Evolutionary conservation across 2,329 filamentous ascomycete species (phyloP), one percentile per base, ranked within the genome.

Genomic region (Ophiostoma sp.): DNA sequence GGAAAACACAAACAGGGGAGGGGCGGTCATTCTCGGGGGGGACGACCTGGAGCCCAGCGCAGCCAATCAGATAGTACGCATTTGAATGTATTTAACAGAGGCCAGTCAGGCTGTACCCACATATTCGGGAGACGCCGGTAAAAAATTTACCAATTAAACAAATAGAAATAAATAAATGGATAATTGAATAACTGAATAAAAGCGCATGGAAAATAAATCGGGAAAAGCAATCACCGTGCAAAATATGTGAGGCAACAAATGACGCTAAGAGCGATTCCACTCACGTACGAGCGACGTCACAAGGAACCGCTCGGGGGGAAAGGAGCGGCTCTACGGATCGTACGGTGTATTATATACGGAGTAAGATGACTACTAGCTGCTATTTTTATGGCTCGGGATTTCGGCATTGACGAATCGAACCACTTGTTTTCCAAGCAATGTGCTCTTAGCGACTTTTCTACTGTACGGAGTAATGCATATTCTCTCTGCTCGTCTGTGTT

Each of bases 71-170:
- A 47, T n/a, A 47, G 36, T 27, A 52, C 42, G 36, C 65, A 72
- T 71, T 71, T 69, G 70, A 69, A 64, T 65, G 42, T 60, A 60
- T 36, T 27, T 12, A 27, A 44, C 14, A 66, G 65, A 64, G 40
- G 44, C 41, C 65, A 64, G 45, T 42, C 44, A 45, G 8, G 27
- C 5, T 14, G 52, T 62, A 66, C 67, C 67, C 68, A 69, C 67
- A 62, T 52, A 36, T 66, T 70, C 71, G 71, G 71, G 70, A 72
- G 67, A 72, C 66, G 70, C 68, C 71, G 71, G 71, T 47, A 69
- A 55, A 52, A 45, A 71, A 60, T n/a, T 36, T 27, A n/a, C 41
- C 8, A 4, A 63, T 42, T 27, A n/a, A 63, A 8, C 2, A 38
- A 63, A 9, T 36, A 42, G 42, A n/a, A 41, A 7, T 41, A 63